phyloP scores from a whole-genome alignment of 176 grass and related monocot genomes.

The Bonia amplexicaulis region DNA sequence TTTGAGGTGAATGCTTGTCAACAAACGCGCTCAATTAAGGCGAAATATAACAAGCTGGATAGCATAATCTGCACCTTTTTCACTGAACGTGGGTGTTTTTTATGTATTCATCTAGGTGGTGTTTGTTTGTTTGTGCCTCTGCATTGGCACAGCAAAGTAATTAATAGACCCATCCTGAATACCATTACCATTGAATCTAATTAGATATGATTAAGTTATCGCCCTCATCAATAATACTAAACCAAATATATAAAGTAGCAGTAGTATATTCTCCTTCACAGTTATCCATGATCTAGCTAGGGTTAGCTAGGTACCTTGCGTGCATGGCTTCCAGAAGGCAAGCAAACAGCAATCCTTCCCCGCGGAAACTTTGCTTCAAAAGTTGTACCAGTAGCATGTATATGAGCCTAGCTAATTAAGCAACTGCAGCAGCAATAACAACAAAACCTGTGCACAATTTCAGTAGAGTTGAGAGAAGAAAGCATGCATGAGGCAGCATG shows the following conservation, averaged over 20 bases:
- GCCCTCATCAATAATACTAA: neutral
- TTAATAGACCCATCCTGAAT: neutral
- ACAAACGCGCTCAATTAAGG: too few species aligned
- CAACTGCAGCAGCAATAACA: neutral
- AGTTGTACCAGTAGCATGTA: neutral
- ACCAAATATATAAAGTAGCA: neutral
- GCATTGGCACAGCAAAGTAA: neutral
- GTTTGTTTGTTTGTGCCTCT: too few species aligned
- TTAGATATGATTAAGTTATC: neutral
- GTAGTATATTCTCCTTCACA: neutral
- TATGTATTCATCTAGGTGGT: too few species aligned
- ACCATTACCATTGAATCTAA: neutral
- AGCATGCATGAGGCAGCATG: neutral
- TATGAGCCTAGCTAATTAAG: neutral
- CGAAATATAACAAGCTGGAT: too few species aligned
- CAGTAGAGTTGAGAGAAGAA: neutral
- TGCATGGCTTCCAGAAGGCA: conserved; percentile 17
- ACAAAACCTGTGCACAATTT: neutral
- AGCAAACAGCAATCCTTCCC: neutral
- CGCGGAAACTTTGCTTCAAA: neutral
- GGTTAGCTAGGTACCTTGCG: neutral
- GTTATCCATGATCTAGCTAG: neutral
- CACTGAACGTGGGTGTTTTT: too few species aligned
- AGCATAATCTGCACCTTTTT: too few species aligned
- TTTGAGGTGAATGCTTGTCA: too few species aligned